Percentiles rank a stretch among this genome's conserved stretches.
phyloP scores from a whole-genome alignment of 495 filamentous ascomycete genomes.

The Penicillium chermesinum region DNA sequence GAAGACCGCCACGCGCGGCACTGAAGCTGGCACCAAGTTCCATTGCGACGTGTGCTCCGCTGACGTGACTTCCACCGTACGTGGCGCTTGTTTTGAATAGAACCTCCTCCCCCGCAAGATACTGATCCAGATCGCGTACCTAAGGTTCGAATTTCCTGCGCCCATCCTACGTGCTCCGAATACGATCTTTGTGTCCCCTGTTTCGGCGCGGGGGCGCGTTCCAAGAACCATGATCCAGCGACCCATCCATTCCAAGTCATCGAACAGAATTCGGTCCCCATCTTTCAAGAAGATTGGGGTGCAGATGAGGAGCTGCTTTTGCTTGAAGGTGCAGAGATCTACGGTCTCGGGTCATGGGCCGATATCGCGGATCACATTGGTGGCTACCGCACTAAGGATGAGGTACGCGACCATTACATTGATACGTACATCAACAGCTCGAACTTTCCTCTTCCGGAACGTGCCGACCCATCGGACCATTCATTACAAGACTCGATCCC shows the following conservation, averaged over 20 bases:
- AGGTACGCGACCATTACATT: slow-evolving; percentile 89
- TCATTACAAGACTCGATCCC: slow-evolving; percentile 71
- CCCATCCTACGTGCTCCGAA: slow-evolving; percentile 73
- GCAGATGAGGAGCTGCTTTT: slow-evolving; percentile 93
- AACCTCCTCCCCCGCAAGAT: too few species aligned
- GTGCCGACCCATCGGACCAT: slow-evolving; percentile 74
- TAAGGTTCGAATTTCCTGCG: slow-evolving; percentile 94
- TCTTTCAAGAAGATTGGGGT: slow-evolving; percentile 92
- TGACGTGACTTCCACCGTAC: slow-evolving; percentile 92
- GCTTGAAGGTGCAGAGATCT: slow-evolving; percentile 94
- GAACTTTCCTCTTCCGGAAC: slow-evolving; percentile 79
- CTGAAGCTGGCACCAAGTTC: slow-evolving; percentile 89
- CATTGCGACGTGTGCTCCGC: slow-evolving; percentile 93
- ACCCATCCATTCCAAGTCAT: slow-evolving; percentile 90
- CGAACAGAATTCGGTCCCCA: slow-evolving; percentile 95
- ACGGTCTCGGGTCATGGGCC: slow-evolving; percentile 94
- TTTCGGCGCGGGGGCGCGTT: slow-evolving; percentile 73
- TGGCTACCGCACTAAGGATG: slow-evolving; percentile 87
- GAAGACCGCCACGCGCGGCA: slow-evolving; percentile 83
- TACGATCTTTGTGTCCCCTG: slow-evolving; percentile 97
- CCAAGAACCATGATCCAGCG: slow-evolving; percentile 75
- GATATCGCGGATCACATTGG: slow-evolving; percentile 98
- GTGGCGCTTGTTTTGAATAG: too few species aligned
- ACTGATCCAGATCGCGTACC: neutral
- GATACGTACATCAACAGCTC: slow-evolving; percentile 78